Evolutionary conservation across 2,329 filamentous ascomycete species (phyloP).

Genomic region (Alternaria conjuncta): DNA sequence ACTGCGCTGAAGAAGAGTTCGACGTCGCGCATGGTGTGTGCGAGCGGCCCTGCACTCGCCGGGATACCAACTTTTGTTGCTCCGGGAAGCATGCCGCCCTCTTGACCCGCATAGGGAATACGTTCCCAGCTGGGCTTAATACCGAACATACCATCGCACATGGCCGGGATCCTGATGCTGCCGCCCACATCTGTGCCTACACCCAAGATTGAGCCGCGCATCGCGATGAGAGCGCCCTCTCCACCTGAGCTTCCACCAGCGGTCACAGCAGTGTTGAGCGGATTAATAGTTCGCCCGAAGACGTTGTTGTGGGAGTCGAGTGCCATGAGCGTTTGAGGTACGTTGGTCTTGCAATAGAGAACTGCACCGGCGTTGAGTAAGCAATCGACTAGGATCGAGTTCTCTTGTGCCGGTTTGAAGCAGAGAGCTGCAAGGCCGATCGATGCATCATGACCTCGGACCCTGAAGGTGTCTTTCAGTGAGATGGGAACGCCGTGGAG

Average conservation of each 20-base stretch:
- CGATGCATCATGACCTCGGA: conserved; percentile 53
- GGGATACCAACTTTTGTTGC: conserved; percentile 55
- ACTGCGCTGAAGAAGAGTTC: conserved; percentile 63
- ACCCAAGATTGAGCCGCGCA: conserved; percentile 57
- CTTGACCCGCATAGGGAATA: conserved; percentile 61
- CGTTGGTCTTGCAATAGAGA: conserved; percentile 61
- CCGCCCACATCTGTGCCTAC: conserved; percentile 64
- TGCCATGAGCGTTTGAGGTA: conserved; percentile 62
- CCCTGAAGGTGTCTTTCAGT: conserved; percentile 59
- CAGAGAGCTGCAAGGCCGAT: conserved; percentile 52
- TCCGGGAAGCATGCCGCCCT: conserved; percentile 55
- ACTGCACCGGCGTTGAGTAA: conserved; percentile 57
- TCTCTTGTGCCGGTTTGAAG: conserved; percentile 50
- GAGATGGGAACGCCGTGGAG: conserved; percentile 58
- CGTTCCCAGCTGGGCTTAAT: conserved; percentile 55
- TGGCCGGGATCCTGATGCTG: conserved; percentile 59
- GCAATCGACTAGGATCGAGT: conserved; percentile 52
- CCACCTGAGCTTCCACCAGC: conserved; percentile 61
- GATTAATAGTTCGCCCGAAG: conserved; percentile 56
- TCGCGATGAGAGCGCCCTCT: conserved; percentile 59
- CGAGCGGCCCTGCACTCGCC: conserved; percentile 55
- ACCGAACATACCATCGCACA: conserved; percentile 59
- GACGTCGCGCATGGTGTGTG: conserved; percentile 57
- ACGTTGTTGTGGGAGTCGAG: conserved; percentile 61
- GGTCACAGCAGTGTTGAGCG: conserved; percentile 56